These are phyloP conservation scores for Talaromyces funiculosus DNA, from an alignment of 2,329 filamentous ascomycete species.

Conservation along the genomic window DNA sequence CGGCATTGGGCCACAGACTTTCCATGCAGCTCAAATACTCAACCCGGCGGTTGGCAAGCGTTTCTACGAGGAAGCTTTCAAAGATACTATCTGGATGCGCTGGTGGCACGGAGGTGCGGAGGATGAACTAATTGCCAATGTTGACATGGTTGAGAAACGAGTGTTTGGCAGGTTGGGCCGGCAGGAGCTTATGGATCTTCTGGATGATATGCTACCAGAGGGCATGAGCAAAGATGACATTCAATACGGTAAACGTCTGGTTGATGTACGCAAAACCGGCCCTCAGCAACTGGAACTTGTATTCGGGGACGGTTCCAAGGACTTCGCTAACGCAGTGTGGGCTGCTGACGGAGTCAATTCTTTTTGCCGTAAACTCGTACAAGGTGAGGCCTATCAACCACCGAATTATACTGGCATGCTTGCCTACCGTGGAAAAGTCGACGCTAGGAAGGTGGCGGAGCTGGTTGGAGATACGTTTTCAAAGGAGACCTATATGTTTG, in stretches of 20 bases:
- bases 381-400: slow-evolving; percentile 4
- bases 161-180: slow-evolving; percentile 6
- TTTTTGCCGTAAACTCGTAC: slow-evolving; percentile 3
- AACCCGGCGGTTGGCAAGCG: background rate
- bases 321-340: slow-evolving; percentile 8
- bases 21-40: background rate
- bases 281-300: slow-evolving; percentile 5
- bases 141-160: background rate
- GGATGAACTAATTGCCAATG: slow-evolving; percentile 1
- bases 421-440: slow-evolving; percentile 8
- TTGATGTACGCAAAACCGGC: background rate
- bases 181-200: slow-evolving; percentile 8
- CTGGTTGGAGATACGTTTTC: slow-evolving; percentile 4
- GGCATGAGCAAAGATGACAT: slow-evolving; percentile 1
- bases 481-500: slow-evolving; percentile 7
- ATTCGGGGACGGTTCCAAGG: slow-evolving; percentile 8
- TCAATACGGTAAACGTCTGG: slow-evolving; percentile 9
- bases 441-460: slow-evolving; percentile 1
- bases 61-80: slow-evolving; percentile 1
- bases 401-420: slow-evolving; percentile 8
- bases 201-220: slow-evolving; percentile 5
- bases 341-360: slow-evolving; percentile 11
- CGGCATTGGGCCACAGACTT: slow-evolving; percentile 7
- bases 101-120: slow-evolving; percentile 12
- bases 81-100: slow-evolving; percentile 4